Evolutionary conservation across 805 yeast genomes (phyloP), one percentile per base, ranked within the genome.

Genomic region (Wickerhamomyces rabaulensis): DNA sequence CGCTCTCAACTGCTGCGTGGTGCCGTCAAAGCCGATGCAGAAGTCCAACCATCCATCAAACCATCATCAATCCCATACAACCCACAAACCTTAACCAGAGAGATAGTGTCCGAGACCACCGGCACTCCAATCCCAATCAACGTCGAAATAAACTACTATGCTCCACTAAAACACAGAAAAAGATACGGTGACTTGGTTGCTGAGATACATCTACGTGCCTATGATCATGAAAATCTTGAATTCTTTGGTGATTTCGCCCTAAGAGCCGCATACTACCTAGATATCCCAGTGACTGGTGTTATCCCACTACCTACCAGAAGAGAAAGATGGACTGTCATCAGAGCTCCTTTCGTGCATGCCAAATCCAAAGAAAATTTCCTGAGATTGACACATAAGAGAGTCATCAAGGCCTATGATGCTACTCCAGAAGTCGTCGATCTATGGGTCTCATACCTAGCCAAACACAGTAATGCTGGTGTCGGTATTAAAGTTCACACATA

Each of bases 291-390:
- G 29, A 77, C 82, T 13, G 91, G 90, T 2, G 84, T 92, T 17
- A 74, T 71, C 29, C 87, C 82, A 42, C 65, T 79, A 52, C 84
- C 80, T 52, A 81, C 85, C 3, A 84, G 80, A 62, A 79, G 82
- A 57, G 87, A 92, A 66, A 78, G 90, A 56, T 92, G 96, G 88
- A 94, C 99, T 0, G 96, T 94, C 39, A 90, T 85, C 59, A 79
- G 84, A 64, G 82, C 96, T 3, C 97, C 97, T 1, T 94, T 94
- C 64, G 96, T 87, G 19, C 94, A 88, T 61, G 95, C 97, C 44
- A 91, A 90, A 65, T 77, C 94, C 9, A 94, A 94, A 69, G 96
- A 92, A 70, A 94, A 92, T 73, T 94, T 87, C 68, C 87, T 87
- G 70, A 82, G 98, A 70, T 75, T 79, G 42, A 94, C 98, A 1